Conservation (phyloP, 1,284 basidiomycete genomes). For the Puccinia horiana region DNA sequence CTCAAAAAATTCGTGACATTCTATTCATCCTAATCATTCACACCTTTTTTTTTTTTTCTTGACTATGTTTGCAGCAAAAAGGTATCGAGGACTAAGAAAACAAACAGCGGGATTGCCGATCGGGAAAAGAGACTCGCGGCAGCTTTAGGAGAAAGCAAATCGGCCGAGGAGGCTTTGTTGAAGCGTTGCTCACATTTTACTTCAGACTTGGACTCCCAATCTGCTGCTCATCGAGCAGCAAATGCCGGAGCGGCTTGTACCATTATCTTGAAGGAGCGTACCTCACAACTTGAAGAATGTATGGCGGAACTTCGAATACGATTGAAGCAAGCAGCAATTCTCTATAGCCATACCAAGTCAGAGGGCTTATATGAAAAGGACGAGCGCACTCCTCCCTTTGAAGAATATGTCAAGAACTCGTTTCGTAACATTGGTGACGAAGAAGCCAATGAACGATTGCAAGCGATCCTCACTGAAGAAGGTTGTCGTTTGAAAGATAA, state of each 20-base stretch:
- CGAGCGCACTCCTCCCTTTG: conserved; percentile 48
- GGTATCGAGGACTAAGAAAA: conserved; percentile 60
- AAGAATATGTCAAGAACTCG: conserved; percentile 47
- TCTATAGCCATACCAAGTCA: conserved; percentile 43
- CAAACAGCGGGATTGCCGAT: conserved; percentile 61
- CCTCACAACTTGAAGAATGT: conserved; percentile 67
- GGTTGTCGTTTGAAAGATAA: conserved; percentile 35
- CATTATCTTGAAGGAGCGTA: conserved; percentile 52
- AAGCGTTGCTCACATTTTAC: conserved; percentile 93
- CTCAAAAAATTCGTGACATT: conserved; percentile 61
- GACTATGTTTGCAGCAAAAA: conserved; percentile 67
- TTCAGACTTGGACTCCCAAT: conserved; percentile 68
- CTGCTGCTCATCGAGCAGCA: conserved; percentile 54
- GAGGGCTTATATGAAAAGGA: conserved; percentile 47
- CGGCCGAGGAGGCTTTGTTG: conserved; percentile 81
- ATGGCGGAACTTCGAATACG: conserved; percentile 87
- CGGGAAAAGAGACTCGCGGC: conserved; percentile 82
- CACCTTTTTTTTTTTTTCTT: conserved; percentile 32
- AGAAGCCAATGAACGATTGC: conserved; percentile 47
- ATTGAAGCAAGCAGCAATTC: conserved; percentile 48
- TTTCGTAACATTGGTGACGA: conserved; percentile 49
- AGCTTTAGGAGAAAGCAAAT: conserved; percentile 82
- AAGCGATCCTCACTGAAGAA: conserved; percentile 43
- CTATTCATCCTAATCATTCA: not conserved
- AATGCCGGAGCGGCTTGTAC: conserved; percentile 49